A percentile compares a stretch with the other conserved stretches of the same genome.
phyloP scores from a whole-genome alignment of 257 asterid species.

The Solanum okadae region DNA sequence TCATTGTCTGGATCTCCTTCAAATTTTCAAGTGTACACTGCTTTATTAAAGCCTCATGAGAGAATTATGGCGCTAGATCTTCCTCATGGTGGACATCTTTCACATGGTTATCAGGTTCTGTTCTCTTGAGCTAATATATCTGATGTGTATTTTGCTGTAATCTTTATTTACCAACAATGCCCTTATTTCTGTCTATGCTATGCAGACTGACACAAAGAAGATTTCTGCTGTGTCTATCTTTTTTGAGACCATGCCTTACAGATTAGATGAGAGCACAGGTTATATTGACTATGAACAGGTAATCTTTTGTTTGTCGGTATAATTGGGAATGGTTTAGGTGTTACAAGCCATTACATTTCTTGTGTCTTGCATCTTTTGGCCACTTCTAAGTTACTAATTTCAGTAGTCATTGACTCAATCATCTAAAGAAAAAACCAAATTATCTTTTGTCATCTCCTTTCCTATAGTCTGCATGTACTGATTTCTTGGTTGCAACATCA shows the following conservation, averaged over 20 bases:
- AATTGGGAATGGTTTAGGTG: neutral
- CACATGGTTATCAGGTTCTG: slow-evolving; percentile 97
- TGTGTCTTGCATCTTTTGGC: neutral
- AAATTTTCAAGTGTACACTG: slow-evolving; percentile 93
- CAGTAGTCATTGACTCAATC: neutral
- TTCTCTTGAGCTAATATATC: neutral
- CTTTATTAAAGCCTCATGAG: slow-evolving; percentile 88
- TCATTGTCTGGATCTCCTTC: slow-evolving; percentile 95
- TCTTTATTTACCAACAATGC: neutral
- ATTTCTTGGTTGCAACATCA: neutral
- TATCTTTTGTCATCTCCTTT: neutral
- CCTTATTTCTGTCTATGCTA: neutral
- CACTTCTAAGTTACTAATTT: neutral
- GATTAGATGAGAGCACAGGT: slow-evolving; percentile 89
- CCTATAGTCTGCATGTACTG: neutral
- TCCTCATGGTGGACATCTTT: slow-evolving; percentile 97
- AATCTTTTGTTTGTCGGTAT: neutral
- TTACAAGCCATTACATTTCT: neutral
- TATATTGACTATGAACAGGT: slow-evolving; percentile 98
- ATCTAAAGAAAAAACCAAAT: neutral
- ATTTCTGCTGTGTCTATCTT: slow-evolving; percentile 92
- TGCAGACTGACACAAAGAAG: slow-evolving; percentile 94
- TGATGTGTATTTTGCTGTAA: neutral
- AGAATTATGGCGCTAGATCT: slow-evolving; percentile 99
- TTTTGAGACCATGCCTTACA: slow-evolving; percentile 97